A percentile compares a stretch with the other conserved stretches of the same genome.
These are phyloP conservation scores for Hygrophila difformis DNA, from an alignment of 257 asterid genomes.

Conservation along the genomic window DNA sequence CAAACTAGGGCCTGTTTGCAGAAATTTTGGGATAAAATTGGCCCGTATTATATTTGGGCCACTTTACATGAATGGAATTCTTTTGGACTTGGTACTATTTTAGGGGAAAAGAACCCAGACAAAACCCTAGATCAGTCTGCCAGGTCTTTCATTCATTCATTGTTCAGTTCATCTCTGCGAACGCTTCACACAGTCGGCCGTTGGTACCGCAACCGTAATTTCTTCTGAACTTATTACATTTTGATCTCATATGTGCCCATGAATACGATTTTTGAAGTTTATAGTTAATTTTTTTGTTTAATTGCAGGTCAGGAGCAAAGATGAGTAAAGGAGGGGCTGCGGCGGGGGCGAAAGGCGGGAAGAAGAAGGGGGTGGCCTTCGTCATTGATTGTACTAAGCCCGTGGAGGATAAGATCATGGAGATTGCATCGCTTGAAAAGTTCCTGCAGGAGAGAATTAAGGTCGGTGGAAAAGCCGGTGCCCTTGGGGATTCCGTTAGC, in stretches of 20 bases:
- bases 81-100: no score
- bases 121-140: not conserved
- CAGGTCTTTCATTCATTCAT: not conserved
- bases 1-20: no score
- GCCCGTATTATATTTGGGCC: no score
- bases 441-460: slow-evolving; percentile 57
- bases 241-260: not conserved
- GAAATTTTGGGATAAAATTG: no score
- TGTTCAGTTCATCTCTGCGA: not conserved
- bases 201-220: slow-evolving; percentile 16
- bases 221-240: not conserved
- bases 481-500: slow-evolving; percentile 50
- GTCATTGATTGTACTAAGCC: slow-evolving; percentile 55
- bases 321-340: slow-evolving; percentile 51
- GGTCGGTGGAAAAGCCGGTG: slow-evolving; percentile 63
- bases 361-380: slow-evolving; percentile 52
- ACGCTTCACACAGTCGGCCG: slow-evolving; percentile 21
- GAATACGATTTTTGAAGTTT: not conserved
- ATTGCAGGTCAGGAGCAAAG: slow-evolving; percentile 31
- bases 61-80: no score
- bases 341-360: slow-evolving; percentile 50
- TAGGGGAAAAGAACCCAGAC: no score
- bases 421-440: slow-evolving; percentile 56
- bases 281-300: slow-evolving; percentile 9
- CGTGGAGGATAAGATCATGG: slow-evolving; percentile 61